phyloP scores from a whole-genome alignment of 371 early-diverging fungal species.

The Apophysomyces variabilis region DNA sequence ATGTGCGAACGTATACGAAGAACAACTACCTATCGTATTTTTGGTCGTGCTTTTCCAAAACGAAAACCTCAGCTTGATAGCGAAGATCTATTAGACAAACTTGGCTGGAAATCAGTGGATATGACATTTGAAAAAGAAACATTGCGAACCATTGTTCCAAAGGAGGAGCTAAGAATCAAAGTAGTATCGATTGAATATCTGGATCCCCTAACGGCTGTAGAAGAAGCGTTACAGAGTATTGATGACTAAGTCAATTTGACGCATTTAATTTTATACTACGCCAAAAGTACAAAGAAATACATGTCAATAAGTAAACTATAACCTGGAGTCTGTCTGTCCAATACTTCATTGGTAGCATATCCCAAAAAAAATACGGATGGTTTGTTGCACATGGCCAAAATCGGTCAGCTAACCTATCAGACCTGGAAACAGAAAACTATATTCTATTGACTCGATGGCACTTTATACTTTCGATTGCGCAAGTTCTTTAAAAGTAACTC shows the following conservation, averaged over 20 bases:
- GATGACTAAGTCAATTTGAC: background rate
- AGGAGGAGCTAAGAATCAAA: background rate
- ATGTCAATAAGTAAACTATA: too few relatives aligned
- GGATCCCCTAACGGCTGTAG: background rate
- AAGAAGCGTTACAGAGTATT: background rate
- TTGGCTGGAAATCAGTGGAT: background rate
- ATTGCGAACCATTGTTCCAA: constrained; percentile 1
- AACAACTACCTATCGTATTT: background rate
- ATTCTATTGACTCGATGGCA: too few relatives aligned
- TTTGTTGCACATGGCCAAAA: too few relatives aligned
- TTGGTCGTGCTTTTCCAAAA: background rate
- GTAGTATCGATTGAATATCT: background rate
- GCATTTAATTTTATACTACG: too few relatives aligned
- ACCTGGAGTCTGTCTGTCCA: too few relatives aligned
- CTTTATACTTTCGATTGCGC: too few relatives aligned
- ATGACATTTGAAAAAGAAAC: background rate
- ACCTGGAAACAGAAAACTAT: too few relatives aligned
- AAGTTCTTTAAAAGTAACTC: too few relatives aligned
- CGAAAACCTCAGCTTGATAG: background rate
- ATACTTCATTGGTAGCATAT: too few relatives aligned
- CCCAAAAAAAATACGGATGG: too few relatives aligned
- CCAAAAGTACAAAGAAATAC: too few relatives aligned
- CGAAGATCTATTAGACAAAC: background rate
- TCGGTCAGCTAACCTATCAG: too few relatives aligned
- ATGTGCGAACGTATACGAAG: background rate